Conservation (phyloP, 192 early-diverging fungal genomes). For the Diversispora epigaea region DNA sequence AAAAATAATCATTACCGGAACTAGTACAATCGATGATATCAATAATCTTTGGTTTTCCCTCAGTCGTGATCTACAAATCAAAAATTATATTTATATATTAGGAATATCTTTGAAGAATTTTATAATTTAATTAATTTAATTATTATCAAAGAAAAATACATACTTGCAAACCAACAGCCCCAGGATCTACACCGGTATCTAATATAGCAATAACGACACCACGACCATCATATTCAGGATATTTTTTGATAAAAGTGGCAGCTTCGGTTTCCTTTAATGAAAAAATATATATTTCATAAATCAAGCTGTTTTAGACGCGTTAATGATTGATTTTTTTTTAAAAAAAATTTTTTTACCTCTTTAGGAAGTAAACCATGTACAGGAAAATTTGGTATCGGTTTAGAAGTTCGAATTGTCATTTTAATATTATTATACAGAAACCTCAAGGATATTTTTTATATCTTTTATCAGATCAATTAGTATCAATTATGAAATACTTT, state of each 20-base stretch:
- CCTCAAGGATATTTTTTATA: no score
- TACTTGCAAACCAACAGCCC: slow-evolving; percentile 80
- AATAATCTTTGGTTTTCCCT: slow-evolving; percentile 88
- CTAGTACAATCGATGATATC: slow-evolving; percentile 96
- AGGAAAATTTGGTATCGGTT: slow-evolving; percentile 46
- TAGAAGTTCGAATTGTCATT: slow-evolving; percentile 42
- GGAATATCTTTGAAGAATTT: not conserved
- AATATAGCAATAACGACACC: slow-evolving; percentile 86
- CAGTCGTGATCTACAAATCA: slow-evolving; percentile 62
- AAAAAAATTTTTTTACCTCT: slow-evolving; percentile 37
- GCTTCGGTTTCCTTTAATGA: slow-evolving; percentile 73
- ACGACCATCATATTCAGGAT: slow-evolving; percentile 86
- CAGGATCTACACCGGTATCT: slow-evolving; percentile 95
- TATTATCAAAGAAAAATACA: not conserved
- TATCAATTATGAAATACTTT: no score
- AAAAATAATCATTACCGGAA: slow-evolving; percentile 40
- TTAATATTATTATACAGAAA: not conserved
- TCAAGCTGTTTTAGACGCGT: not conserved
- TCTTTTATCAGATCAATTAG: no score
- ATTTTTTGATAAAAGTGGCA: slow-evolving; percentile 74
- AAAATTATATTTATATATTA: not conserved
- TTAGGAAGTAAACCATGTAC: slow-evolving; percentile 47
- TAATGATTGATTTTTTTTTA: not conserved
- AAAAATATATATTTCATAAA: not conserved
- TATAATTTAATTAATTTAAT: not conserved